Base-by-base conservation (phyloP, 352 stramenopile species). In the Phytophthora ohioensis region DNA sequence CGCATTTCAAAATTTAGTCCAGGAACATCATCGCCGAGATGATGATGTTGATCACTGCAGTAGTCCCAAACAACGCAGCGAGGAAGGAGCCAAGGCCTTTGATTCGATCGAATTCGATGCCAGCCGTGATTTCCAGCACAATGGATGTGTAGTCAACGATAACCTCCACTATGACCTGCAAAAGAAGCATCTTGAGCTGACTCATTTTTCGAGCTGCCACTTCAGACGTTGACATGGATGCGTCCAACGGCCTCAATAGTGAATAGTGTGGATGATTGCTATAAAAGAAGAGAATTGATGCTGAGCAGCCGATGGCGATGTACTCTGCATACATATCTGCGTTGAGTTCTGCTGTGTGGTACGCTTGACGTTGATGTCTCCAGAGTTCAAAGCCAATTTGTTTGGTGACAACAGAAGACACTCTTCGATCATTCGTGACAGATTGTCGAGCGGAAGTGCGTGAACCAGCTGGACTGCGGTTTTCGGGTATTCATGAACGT, bases 311-410 rank as follows among this genome's bases (percentile, higher is more conserved):
- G 51, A 85, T 79, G 4, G 79, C 77, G 3, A 87, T 82, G 53
- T 87, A 87, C 59, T 85, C 77, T 27, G 72, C 69, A 12, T 69
- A 69, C 72, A 85, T 85, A 46, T 81, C 67, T 15, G 67, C 73
- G 35, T 75, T 73, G 9, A 73, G 51, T 39, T 77, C 69, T 1
- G 69, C 64, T 15, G 64, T 70, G 53, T 77, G 69, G n/a, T 69
- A 73, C 0, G 57, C 57, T 42, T 76, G 64, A 3, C 41, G 64
- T 46, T 74, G 64, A 9, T 68, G 64, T 41, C 66, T 53, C 64
- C 65, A 73, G 17, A 74, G 34, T 7, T 73, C 58, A 48, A 74
- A 73, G 3, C 67, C 69, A 21, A 69, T 34, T 34, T 76, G 57
- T 8, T 58, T 66, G 27, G 36, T 49, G 3, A 46, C 45, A 45